Evolutionary conservation across 805 yeast genomes (phyloP), one percentile per base, ranked within the genome.

Genomic region (Wickerhamiella lipophila): DNA sequence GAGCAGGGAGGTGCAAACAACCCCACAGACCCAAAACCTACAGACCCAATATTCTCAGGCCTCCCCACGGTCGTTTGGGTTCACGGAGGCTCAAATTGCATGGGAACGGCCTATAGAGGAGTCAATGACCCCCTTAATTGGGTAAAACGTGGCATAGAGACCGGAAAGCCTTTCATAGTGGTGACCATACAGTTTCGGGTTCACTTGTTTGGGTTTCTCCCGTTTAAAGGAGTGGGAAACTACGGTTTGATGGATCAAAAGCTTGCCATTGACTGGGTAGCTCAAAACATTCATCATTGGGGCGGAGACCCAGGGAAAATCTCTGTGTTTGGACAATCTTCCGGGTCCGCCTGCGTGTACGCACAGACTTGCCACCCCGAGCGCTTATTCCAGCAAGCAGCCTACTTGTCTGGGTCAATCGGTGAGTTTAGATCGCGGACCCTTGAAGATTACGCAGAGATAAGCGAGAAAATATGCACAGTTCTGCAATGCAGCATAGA

Each of bases 201-300:
- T 2, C 63, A 63, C 13, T 56, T 63, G 8, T 56, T 65, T 52
- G 68, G 76, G 39, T 62, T 70, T 64, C 64, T 62, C 64, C 72
- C 50, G 56, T 63, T 62, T 25, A 61, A 64, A 26, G 63, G 62
- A 5, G 47, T 57, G 13, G 64, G 64, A 3, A 70, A 73, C 54
- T 64, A 64, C 46, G 74, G 73, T 6, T 62, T 72, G 45, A 68
- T 69, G 67, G 78, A 75, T 57, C 78, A 72, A 57, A 58, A 68
- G 44, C 49, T 61, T 30, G 76, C 72, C 0, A 55, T 73, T 3
- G 67, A 68, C 53, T 75, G 78, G 79, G 67, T 67, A 3, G 63
- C 64, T 42, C 54, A 62, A 49, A 60, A 71, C 55, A 73, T 75
- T 49, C 49, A 50, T 21, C 56, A 66, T 40, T 71, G 74, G 56